Evolutionary conservation across 495 filamentous ascomycete genomes (phyloP).

Genomic region (Aspergillus bertholletiae): DNA sequence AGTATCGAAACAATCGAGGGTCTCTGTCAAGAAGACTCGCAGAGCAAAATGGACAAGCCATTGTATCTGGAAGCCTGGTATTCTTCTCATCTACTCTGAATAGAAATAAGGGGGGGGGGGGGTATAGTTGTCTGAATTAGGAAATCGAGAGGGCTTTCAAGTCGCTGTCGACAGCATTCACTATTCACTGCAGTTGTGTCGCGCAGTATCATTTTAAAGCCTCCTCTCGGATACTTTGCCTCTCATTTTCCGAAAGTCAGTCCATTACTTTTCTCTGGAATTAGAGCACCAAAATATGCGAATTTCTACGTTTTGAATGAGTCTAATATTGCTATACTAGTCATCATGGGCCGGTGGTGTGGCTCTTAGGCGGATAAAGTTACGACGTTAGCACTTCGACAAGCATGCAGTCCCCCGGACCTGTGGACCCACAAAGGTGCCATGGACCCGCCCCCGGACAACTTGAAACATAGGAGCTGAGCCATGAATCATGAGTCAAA

Average conservation of each 20-base stretch:
- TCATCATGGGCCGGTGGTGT: background rate
- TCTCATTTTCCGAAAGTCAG: background rate
- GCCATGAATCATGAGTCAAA: background rate
- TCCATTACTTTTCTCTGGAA: background rate
- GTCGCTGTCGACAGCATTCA: background rate
- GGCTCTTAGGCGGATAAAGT: background rate
- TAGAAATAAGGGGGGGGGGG: background rate
- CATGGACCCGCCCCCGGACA: background rate
- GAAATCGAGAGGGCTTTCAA: background rate
- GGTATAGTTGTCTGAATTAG: constrained; percentile 1
- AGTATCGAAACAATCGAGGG: background rate
- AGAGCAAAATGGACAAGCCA: background rate
- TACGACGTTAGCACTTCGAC: background rate
- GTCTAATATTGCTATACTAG: background rate
- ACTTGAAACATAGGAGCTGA: background rate
- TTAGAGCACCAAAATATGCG: background rate
- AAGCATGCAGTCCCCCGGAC: background rate
- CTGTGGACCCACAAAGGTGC: background rate
- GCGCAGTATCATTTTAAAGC: background rate
- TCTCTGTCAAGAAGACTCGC: background rate
- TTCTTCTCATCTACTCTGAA: background rate
- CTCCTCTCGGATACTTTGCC: background rate
- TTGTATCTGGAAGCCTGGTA: background rate
- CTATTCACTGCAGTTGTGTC: background rate
- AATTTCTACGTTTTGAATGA: background rate